Base-by-base conservation (phyloP, 1,284 basidiomycete genomes). In the Heliocybe sulcata region DNA sequence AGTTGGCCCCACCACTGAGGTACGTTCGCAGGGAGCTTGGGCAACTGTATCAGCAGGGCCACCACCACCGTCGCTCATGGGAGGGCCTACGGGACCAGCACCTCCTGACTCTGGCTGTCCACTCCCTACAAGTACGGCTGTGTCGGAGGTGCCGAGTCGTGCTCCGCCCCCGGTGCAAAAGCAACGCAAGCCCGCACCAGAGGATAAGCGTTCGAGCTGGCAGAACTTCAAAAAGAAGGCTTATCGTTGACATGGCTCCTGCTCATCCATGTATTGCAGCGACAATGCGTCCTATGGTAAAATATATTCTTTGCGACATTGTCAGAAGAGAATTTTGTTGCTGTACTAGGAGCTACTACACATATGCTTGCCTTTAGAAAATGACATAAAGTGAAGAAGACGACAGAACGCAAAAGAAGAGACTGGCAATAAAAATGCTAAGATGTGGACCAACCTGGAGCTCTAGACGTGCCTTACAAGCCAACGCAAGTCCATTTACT, bases 401-500 rank as follows among this genome's bases (percentile, higher is more conserved):
- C 19, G 38, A 42, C 38, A n/a, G n/a, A 49, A 22, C 22, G 25
- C 23, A 29, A 49, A 14, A 23, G 47, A 49, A 29, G 23, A 6
- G 27, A 49, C 22, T 29, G 11, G 22, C 14, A 49, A 29, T 49
- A 49, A 25, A 49, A 52, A 55, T 31, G 26, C 25, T 42, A 52
- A 51, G 35, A 58, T 54, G 53, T 51, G 52, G n/a, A 25, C 29
- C 6, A 31, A 31, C 31, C 47, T 22, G n/a, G 20, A 53, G 45
- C 45, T 31, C 29, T 31, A 31, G 12, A 42, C 38, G 6, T 42
- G 38, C 4, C 19, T 16, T 8, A 42, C 38, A 49, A 9, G 47
- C 16, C 9, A 29, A 49, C 22, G 20, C 23, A 49, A 6, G 38
- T 33, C 57, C 51, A 48, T 58, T 83, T 73, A 91, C 69, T 91